Percentiles rank a stretch among this genome's conserved stretches.
These are phyloP conservation scores for Megacollybia marginata DNA, from an alignment of 768 basidiomycete species.

Conservation along the genomic window DNA sequence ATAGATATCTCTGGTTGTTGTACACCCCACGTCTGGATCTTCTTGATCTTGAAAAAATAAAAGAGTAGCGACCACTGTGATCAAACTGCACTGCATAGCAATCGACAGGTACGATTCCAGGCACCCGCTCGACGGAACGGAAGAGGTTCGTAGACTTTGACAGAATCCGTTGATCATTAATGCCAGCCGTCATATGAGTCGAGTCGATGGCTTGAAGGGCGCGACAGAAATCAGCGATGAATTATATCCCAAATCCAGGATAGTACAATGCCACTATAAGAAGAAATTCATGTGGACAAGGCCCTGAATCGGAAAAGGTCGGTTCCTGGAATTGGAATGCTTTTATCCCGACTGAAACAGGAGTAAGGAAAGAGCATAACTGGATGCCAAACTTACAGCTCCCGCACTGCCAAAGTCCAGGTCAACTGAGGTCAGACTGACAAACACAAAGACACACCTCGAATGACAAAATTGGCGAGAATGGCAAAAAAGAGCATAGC, in stretches of 20 bases:
- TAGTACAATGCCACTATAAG: no score
- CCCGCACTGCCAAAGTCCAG: conserved; percentile 35
- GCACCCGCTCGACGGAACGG: neutral
- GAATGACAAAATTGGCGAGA: conserved; percentile 79
- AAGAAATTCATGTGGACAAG: neutral
- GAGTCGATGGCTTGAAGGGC: neutral
- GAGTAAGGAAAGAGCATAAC: neutral
- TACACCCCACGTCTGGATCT: no score
- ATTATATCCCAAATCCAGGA: no score
- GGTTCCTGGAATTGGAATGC: conserved; percentile 26
- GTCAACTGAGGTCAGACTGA: neutral
- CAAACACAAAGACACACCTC: conserved; percentile 44
- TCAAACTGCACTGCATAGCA: no score
- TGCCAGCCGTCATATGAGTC: neutral
- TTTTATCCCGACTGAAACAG: conserved; percentile 22
- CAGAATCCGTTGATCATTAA: neutral
- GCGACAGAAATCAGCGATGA: no score
- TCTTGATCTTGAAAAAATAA: no score
- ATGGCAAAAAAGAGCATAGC: conserved; percentile 80
- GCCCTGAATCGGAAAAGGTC: conserved; percentile 4
- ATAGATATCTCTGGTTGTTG: no score
- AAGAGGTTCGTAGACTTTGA: neutral
- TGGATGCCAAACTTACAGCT: conserved; percentile 36
- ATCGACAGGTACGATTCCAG: no score
- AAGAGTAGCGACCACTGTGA: no score